These are phyloP conservation scores for Hordeum marinum DNA, from an alignment of 176 grass and related monocot genomes.

Conservation along the genomic window DNA sequence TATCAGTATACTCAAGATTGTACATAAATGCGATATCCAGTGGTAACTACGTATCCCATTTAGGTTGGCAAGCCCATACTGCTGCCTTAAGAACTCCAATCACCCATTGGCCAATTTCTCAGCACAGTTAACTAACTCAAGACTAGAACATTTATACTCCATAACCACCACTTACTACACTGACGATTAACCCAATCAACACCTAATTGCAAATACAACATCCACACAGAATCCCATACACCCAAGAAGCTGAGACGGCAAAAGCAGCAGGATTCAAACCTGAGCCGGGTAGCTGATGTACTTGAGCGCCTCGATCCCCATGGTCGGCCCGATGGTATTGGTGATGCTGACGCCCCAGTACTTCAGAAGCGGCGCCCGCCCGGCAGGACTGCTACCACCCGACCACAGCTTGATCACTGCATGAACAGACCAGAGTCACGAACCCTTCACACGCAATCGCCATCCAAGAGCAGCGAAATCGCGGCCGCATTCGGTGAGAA, in stretches of 20 bases:
- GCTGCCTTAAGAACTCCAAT: background rate
- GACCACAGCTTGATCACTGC: slow-evolving; percentile 96
- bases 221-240: background rate
- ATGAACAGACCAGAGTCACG: background rate
- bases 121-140: background rate
- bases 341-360: slow-evolving; percentile 84
- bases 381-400: slow-evolving; percentile 36
- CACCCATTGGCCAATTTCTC: background rate
- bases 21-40: background rate
- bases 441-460: background rate
- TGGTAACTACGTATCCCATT: background rate
- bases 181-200: background rate
- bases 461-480: background rate
- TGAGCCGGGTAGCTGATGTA: slow-evolving; percentile 99
- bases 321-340: slow-evolving; percentile 88
- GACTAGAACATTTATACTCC: background rate
- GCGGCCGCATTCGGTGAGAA: background rate
- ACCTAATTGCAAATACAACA: background rate
- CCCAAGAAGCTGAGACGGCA: background rate
- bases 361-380: slow-evolving; percentile 56
- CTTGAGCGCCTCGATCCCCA: slow-evolving; percentile 96
- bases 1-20: background rate
- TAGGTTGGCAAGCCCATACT: background rate
- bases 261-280: slow-evolving; percentile 24
- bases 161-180: background rate